These are phyloP conservation scores for Flaveria bidentis DNA, from an alignment of 129 eudicot species.

Conservation along the genomic window DNA sequence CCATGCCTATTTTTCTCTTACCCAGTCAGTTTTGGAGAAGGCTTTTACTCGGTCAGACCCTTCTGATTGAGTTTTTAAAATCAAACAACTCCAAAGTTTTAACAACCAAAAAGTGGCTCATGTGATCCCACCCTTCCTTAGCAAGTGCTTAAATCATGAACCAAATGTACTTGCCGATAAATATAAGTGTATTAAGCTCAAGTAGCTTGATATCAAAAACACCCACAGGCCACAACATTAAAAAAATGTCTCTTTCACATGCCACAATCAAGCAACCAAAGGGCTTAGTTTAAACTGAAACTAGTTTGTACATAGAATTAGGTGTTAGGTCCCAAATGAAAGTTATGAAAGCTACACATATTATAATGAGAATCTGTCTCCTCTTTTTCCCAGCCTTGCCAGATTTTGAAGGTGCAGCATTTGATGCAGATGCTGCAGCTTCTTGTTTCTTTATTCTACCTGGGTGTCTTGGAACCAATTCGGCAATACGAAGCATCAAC, in stretches of 20 bases:
- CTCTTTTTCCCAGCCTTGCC: slow-evolving; percentile 88
- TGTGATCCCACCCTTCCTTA: background rate
- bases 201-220: background rate
- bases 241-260: background rate
- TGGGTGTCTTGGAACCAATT: slow-evolving; percentile 87
- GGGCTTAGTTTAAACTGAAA: slow-evolving; percentile 8
- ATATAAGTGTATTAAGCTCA: background rate
- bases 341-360: slow-evolving; percentile 9
- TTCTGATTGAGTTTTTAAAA: no score
- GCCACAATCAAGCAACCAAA: slow-evolving; percentile 13
- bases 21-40: no score
- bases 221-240: background rate
- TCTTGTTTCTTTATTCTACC: slow-evolving; percentile 86
- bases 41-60: no score
- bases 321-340: background rate
- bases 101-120: background rate
- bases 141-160: background rate
- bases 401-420: slow-evolving; percentile 67
- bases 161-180: background rate
- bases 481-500: slow-evolving; percentile 71
- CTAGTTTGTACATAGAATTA: slow-evolving; percentile 1
- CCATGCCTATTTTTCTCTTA: no score
- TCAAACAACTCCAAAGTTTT: background rate
- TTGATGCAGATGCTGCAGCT: slow-evolving; percentile 59
- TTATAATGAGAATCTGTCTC: slow-evolving; percentile 44